Conservation (phyloP, 2,329 filamentous ascomycete genomes). For the Sarocladium strictum region DNA sequence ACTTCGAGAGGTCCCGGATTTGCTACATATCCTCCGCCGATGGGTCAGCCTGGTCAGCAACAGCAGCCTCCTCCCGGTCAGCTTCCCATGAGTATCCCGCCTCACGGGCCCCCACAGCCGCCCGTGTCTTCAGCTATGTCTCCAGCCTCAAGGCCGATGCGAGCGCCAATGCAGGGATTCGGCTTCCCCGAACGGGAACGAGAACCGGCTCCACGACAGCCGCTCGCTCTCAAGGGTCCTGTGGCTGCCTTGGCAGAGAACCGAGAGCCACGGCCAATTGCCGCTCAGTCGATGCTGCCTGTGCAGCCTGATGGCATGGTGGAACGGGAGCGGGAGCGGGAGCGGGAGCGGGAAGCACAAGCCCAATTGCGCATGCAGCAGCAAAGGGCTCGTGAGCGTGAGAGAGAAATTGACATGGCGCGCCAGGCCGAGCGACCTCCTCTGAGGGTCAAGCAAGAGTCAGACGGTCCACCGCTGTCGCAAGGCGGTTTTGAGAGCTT, state of each 20-base stretch:
- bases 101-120: conserved; percentile 13
- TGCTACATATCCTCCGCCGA: conserved; percentile 33
- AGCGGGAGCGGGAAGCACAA: conserved; percentile 24
- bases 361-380: conserved; percentile 19
- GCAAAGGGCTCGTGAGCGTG: conserved; percentile 16
- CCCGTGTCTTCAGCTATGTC: conserved; percentile 17
- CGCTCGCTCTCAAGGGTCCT: conserved; percentile 34
- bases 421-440: conserved; percentile 21
- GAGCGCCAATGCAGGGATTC: conserved; percentile 36
- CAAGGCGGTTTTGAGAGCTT: conserved; percentile 41
- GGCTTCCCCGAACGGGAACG: conserved; percentile 39
- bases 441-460: conserved; percentile 19
- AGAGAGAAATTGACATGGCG: conserved; percentile 17
- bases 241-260: conserved; percentile 21
- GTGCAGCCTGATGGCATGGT: conserved; percentile 27
- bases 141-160: conserved; percentile 29
- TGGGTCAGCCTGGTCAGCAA: conserved; percentile 8
- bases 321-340: conserved; percentile 27
- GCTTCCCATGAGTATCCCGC: conserved; percentile 15
- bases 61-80: conserved; percentile 14
- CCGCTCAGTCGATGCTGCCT: conserved; percentile 28
- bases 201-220: conserved; percentile 30
- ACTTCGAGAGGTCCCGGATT: conserved; percentile 31
- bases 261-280: conserved; percentile 24
- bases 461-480: conserved; percentile 11